These are phyloP conservation scores for Domatiomyces globalis DNA, from an alignment of 2,329 filamentous ascomycete species.

Conservation along the genomic window DNA sequence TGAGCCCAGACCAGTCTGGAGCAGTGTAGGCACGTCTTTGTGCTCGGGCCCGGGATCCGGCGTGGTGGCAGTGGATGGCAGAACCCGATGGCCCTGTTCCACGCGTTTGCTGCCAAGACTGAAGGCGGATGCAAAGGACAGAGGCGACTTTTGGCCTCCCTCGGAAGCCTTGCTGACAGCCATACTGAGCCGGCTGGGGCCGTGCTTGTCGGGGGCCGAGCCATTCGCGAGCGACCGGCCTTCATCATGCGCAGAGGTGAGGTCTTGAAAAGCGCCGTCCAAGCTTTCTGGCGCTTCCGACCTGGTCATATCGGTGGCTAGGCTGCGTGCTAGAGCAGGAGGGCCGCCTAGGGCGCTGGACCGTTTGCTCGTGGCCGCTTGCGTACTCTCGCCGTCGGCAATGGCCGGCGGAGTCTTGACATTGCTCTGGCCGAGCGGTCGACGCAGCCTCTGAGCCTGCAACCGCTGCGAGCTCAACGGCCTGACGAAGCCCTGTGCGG, in stretches of 20 bases:
- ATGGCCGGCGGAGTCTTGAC: conserved; percentile 18
- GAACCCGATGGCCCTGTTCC: conserved; percentile 57
- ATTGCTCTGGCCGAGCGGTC: conserved; percentile 28
- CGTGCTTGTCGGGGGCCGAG: conserved; percentile 23
- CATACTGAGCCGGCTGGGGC: conserved; percentile 45
- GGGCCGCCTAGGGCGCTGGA: conserved; percentile 29
- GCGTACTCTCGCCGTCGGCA: conserved; percentile 26
- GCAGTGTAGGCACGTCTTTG: conserved; percentile 22
- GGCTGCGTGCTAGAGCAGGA: conserved; percentile 14
- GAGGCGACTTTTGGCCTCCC: conserved; percentile 54
- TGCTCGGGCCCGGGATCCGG: conserved; percentile 47
- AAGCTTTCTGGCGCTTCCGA: conserved; percentile 50
- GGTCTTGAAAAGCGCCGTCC: conserved; percentile 17
- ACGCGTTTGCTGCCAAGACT: conserved; percentile 48
- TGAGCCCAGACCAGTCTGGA: conserved; percentile 40
- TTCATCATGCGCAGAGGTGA: conserved; percentile 8
- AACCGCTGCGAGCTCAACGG: conserved; percentile 94
- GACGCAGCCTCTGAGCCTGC: conserved; percentile 68
- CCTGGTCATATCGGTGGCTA: conserved; percentile 69
- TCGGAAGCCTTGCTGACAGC: conserved; percentile 45
- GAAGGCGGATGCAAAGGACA: conserved; percentile 65
- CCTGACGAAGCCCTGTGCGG: conserved; percentile 81
- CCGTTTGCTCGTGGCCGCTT: not conserved
- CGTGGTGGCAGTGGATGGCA: conserved; percentile 68
- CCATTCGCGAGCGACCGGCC: conserved; percentile 8